Evolutionary conservation across 78 protist genomes (phyloP), one percentile per base, ranked within the genome.

Genomic region (Dictyostelium discoideum): DNA sequence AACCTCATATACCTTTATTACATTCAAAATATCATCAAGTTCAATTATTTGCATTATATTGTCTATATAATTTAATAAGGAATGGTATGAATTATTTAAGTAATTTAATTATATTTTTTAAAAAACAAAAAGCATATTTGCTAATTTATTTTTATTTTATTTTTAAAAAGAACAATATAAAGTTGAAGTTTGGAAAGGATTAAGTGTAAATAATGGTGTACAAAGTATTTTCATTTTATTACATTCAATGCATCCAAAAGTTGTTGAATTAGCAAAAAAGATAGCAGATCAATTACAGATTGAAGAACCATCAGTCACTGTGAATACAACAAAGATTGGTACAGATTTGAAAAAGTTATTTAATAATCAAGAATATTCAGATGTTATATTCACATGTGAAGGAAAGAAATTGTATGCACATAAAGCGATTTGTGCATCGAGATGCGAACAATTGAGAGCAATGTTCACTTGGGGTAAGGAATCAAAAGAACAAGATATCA

Each of bases 131-230:
- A n/a, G n/a, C n/a, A n/a, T n/a, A n/a, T n/a, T n/a, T n/a, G n/a
- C n/a, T n/a, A n/a, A n/a, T n/a, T n/a, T 48, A 48, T 18, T 14
- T 78, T n/a, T 39, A 40, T 32, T 54, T 24, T 26, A 37, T 46
- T 40, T 86, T n/a, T 78, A 20, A 50, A 44, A 44, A 48, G 94
- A 90, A 73, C 95, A 90, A 82, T 90, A 90, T 82, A 90, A 90
- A 72, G 95, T 90, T 32, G 95, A 90, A 90, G 95, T 90, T 40
- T 90, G 95, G 95, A 90, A 90, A 90, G 88, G 95, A 29, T 39
- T 90, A 67, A 72, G 84, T 50, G 95, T 90, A 13, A 90, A 90
- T 50, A 90, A 90, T 90, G 95, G 95, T 48, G 95, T 90, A 6
- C 95, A 90, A 37, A 82, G 88, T 22, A 90, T 90, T 18, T 90